Evolutionary conservation across 306 rosid species (phyloP).

Genomic region (Castanospermum australe): DNA sequence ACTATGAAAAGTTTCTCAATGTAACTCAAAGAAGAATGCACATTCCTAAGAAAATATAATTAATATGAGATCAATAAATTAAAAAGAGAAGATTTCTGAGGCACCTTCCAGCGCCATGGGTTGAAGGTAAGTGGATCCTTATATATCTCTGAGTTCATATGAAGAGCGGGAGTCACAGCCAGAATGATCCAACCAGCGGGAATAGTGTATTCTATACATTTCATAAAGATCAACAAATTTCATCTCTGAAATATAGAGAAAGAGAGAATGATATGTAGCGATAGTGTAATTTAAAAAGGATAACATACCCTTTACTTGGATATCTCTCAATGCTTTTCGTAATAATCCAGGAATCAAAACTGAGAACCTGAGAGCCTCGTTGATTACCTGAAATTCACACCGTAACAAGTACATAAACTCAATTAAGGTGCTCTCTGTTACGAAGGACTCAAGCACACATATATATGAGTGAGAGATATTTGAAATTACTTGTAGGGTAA

Average conservation of each 20-base stretch:
- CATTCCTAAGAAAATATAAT: too few relatives aligned
- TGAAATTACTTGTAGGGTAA: not conserved
- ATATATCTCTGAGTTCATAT: too few relatives aligned
- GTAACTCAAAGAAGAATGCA: too few relatives aligned
- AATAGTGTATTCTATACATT: not conserved
- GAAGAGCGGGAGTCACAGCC: too few relatives aligned
- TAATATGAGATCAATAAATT: too few relatives aligned
- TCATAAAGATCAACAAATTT: too few relatives aligned
- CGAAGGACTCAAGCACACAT: not conserved
- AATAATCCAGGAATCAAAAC: constrained; percentile 3
- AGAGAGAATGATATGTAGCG: too few relatives aligned
- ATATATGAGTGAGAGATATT: not conserved
- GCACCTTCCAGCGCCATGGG: constrained; percentile 39
- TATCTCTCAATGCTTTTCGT: not conserved
- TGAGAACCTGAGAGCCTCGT: constrained; percentile 18
- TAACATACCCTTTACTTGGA: constrained; percentile 18
- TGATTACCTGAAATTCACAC: constrained; percentile 14
- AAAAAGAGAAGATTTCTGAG: too few relatives aligned
- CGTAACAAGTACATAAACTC: not conserved
- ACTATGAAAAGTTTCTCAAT: too few relatives aligned
- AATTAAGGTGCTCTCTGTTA: not conserved
- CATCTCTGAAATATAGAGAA: too few relatives aligned
- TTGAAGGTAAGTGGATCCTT: too few relatives aligned
- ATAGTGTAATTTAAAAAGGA: not conserved
- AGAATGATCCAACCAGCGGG: too few relatives aligned